Percentiles rank a stretch among this genome's conserved stretches.
phyloP scores from a whole-genome alignment of 2,329 filamentous ascomycete species.

The Erysiphe pulchra region DNA sequence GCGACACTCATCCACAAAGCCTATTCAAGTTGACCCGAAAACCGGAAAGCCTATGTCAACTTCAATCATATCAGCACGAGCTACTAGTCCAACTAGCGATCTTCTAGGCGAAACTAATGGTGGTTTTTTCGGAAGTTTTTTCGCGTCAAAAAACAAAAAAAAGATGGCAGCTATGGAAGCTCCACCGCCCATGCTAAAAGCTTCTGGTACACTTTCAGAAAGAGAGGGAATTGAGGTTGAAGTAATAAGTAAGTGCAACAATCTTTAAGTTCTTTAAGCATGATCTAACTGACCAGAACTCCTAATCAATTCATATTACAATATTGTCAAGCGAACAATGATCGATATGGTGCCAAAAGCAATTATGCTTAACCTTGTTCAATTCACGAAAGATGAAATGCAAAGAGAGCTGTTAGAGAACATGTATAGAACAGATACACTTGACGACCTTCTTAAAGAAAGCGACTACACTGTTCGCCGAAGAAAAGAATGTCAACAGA shows the following conservation, averaged over 20 bases:
- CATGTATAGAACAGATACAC: slow-evolving; percentile 77
- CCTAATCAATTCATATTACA: slow-evolving; percentile 89
- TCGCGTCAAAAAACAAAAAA: slow-evolving; percentile 99
- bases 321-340: slow-evolving; percentile 95
- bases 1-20: slow-evolving; percentile 55
- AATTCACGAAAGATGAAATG: slow-evolving; percentile 97
- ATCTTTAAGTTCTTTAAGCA: neutral
- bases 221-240: slow-evolving; percentile 91
- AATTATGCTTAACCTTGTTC: slow-evolving; percentile 90
- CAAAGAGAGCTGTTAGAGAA: slow-evolving; percentile 88
- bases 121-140: slow-evolving; percentile 97
- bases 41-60: slow-evolving; percentile 72
- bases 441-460: slow-evolving; percentile 90
- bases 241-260: slow-evolving; percentile 58
- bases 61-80: slow-evolving; percentile 38
- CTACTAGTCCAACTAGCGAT: slow-evolving; percentile 45
- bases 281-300: slow-evolving; percentile 34
- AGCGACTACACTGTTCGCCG: slow-evolving; percentile 88
- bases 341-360: slow-evolving; percentile 99
- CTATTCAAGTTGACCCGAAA: slow-evolving; percentile 92
- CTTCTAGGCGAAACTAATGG: slow-evolving; percentile 29
- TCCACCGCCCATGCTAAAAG: slow-evolving; percentile 77
- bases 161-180: slow-evolving; percentile 99
- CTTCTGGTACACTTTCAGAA: slow-evolving; percentile 77
- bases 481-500: slow-evolving; percentile 95